A percentile compares a stretch with the other conserved stretches of the same genome.
Evolutionary conservation across 305 asterid species (phyloP).

Genomic region (Fraxinus greggii): DNA sequence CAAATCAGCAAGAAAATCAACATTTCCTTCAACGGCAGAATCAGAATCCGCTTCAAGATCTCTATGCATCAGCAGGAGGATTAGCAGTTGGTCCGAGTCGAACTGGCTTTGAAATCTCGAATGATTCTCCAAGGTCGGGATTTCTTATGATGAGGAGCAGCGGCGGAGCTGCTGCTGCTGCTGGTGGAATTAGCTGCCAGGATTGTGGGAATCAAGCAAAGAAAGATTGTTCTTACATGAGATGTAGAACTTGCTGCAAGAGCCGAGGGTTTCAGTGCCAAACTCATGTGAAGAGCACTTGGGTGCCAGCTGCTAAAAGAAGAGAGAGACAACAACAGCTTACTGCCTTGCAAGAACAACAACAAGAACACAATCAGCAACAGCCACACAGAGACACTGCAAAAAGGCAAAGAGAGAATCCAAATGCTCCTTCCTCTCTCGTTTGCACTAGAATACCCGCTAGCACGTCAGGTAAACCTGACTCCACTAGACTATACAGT

Average conservation of each 20-base stretch:
- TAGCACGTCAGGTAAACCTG: slow-evolving; percentile 41
- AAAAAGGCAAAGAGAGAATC: slow-evolving; percentile 57
- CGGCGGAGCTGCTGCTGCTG: slow-evolving; percentile 26
- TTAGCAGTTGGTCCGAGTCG: slow-evolving; percentile 53
- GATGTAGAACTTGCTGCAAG: slow-evolving; percentile 77
- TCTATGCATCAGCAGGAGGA: slow-evolving; percentile 59
- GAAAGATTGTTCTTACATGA: slow-evolving; percentile 72
- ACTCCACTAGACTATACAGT: not conserved
- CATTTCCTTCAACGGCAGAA: slow-evolving; percentile 27
- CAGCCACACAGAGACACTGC: slow-evolving; percentile 24
- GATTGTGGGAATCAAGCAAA: slow-evolving; percentile 84
- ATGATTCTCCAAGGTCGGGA: slow-evolving; percentile 48
- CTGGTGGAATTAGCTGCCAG: slow-evolving; percentile 75
- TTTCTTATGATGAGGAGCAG: slow-evolving; percentile 63
- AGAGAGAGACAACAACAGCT: slow-evolving; percentile 71
- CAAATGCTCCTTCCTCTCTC: slow-evolving; percentile 46
- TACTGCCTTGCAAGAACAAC: slow-evolving; percentile 39
- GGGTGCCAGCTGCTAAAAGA: slow-evolving; percentile 87
- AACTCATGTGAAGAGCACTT: slow-evolving; percentile 74
- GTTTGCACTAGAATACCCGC: slow-evolving; percentile 57
- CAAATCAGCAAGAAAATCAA: slow-evolving; percentile 30
- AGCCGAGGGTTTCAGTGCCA: slow-evolving; percentile 71
- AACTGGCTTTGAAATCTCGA: slow-evolving; percentile 39
- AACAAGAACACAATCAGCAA: slow-evolving; percentile 15
- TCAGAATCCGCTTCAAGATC: slow-evolving; percentile 54